These are phyloP conservation scores for Fusarium setosum DNA, from an alignment of 2,329 filamentous ascomycete genomes.

Conservation along the genomic window DNA sequence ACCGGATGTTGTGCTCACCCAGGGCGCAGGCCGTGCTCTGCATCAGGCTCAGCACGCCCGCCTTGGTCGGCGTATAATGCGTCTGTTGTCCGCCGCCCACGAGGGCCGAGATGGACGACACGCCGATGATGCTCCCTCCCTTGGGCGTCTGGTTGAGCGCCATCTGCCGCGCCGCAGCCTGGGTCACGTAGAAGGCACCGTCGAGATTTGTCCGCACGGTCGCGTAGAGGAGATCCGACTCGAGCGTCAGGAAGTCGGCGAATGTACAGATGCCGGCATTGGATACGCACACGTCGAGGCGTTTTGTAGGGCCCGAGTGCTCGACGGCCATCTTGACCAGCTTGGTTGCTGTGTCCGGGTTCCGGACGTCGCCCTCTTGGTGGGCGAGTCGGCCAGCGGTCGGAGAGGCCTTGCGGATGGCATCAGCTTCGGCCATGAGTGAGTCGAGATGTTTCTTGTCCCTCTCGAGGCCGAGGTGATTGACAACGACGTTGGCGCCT, in stretches of 20 bases:
- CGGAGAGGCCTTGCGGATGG: slow-evolving; percentile 57
- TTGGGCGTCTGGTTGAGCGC: slow-evolving; percentile 67
- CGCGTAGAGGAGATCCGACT: slow-evolving; percentile 74
- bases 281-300: slow-evolving; percentile 83
- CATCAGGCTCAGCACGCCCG: slow-evolving; percentile 83
- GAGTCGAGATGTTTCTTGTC: slow-evolving; percentile 65
- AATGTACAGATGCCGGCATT: slow-evolving; percentile 93
- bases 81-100: slow-evolving; percentile 83
- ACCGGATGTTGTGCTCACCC: slow-evolving; percentile 80
- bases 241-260: slow-evolving; percentile 83
- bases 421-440: slow-evolving; percentile 62
- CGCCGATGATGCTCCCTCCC: slow-evolving; percentile 83
- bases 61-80: slow-evolving; percentile 92
- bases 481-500: slow-evolving; percentile 82
- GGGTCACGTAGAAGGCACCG: slow-evolving; percentile 88
- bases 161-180: slow-evolving; percentile 89
- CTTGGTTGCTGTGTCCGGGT: slow-evolving; percentile 75
- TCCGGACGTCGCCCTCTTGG: slow-evolving; percentile 80
- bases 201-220: slow-evolving; percentile 86
- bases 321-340: slow-evolving; percentile 76
- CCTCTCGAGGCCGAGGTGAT: slow-evolving; percentile 74
- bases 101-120: slow-evolving; percentile 79
- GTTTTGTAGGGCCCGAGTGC: slow-evolving; percentile 60
- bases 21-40: slow-evolving; percentile 85
- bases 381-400: slow-evolving; percentile 69